These are phyloP conservation scores for Trichoderma pleuroti DNA, from an alignment of 2,329 filamentous ascomycete genomes.

Conservation along the genomic window DNA sequence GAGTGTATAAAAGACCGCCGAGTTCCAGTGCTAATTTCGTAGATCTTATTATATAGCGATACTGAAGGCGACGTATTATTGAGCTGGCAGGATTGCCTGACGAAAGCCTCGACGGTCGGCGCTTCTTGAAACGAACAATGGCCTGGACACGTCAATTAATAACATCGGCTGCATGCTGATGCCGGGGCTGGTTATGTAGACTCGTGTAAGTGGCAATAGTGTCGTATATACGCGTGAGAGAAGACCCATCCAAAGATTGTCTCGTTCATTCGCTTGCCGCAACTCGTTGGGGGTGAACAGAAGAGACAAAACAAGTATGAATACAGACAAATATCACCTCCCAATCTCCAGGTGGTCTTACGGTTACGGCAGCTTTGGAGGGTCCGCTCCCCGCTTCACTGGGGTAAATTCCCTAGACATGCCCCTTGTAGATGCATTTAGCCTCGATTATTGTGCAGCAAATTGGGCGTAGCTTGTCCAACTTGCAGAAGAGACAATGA, in stretches of 20 bases:
- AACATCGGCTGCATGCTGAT: background rate
- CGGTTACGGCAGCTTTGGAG: background rate
- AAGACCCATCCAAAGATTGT: background rate
- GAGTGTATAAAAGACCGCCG: background rate
- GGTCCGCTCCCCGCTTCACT: background rate
- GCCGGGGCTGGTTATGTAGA: background rate
- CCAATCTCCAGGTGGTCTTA: background rate
- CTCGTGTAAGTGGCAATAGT: background rate
- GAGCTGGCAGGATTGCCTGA: background rate
- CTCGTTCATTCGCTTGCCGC: background rate
- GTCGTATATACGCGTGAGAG: background rate
- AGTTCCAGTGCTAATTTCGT: background rate
- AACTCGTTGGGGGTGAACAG: background rate
- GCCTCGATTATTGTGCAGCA: background rate
- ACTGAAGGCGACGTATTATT: background rate
- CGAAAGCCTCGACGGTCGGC: background rate
- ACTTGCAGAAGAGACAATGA: background rate
- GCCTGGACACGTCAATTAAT: background rate
- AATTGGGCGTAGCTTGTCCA: background rate
- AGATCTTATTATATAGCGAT: background rate
- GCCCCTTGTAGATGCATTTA: background rate
- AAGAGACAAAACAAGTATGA: background rate
- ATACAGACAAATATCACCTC: background rate
- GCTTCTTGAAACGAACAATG: background rate
- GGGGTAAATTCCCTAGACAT: background rate